Evolutionary conservation across 768 basidiomycete species (phyloP).

Genomic region (Kwoniella bestiolae): DNA sequence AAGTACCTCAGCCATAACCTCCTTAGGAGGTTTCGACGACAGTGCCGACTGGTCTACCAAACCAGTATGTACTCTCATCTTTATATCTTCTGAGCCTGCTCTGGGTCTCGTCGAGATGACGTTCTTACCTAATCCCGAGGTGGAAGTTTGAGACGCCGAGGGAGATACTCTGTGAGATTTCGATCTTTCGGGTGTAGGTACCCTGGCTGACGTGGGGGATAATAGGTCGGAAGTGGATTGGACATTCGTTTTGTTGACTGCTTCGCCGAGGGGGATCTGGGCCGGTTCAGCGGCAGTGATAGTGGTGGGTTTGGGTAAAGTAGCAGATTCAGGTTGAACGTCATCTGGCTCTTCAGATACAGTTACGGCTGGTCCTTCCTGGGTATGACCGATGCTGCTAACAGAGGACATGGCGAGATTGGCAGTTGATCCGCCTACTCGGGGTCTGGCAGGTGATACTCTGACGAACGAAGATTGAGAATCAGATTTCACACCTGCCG

Average conservation of each 20-base stretch:
- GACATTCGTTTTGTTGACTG: slow-evolving; percentile 36
- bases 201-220: slow-evolving; percentile 27
- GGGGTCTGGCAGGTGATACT: slow-evolving; percentile 23
- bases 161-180: slow-evolving; percentile 39
- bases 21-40: slow-evolving; percentile 79
- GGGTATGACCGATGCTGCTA: slow-evolving; percentile 35
- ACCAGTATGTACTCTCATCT: slow-evolving; percentile 82
- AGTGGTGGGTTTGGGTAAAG: background rate
- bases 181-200: slow-evolving; percentile 30
- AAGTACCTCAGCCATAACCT: slow-evolving; percentile 84
- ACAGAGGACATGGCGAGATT: slow-evolving; percentile 37
- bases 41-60: slow-evolving; percentile 88
- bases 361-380: slow-evolving; percentile 25
- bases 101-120: slow-evolving; percentile 11
- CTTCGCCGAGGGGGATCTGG: slow-evolving; percentile 24
- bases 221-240: slow-evolving; percentile 29
- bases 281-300: slow-evolving; percentile 1
- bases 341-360: slow-evolving; percentile 12
- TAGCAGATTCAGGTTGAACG: slow-evolving; percentile 27
- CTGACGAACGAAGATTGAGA: slow-evolving; percentile 43
- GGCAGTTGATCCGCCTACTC: slow-evolving; percentile 20
- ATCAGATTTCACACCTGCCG: slow-evolving; percentile 31
- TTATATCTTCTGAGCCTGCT: slow-evolving; percentile 55
- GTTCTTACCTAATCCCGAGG: slow-evolving; percentile 22
- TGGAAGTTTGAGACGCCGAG: slow-evolving; percentile 3